These are phyloP conservation scores for Quercus mongolica DNA, from an alignment of 306 rosid genomes.

Conservation along the genomic window DNA sequence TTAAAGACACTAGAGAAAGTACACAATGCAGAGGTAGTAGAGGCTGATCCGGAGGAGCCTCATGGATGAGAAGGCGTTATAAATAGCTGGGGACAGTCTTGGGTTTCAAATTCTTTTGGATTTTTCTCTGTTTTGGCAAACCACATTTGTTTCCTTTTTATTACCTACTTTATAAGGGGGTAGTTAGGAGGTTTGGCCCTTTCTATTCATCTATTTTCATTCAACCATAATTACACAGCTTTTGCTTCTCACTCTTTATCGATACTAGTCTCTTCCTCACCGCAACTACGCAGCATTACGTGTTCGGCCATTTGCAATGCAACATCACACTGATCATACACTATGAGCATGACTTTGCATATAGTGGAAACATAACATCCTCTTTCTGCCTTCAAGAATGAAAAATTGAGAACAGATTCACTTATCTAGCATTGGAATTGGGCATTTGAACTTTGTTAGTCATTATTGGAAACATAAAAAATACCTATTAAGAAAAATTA, in stretches of 20 bases:
- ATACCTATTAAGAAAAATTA: too few relatives aligned
- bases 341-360: too few relatives aligned
- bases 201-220: slow-evolving; percentile 1
- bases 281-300: too few relatives aligned
- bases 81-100: slow-evolving; percentile 76
- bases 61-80: slow-evolving; percentile 38
- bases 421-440: too few relatives aligned
- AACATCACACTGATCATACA: too few relatives aligned
- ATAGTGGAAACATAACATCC: too few relatives aligned
- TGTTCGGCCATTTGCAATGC: too few relatives aligned
- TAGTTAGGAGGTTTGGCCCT: slow-evolving; percentile 32
- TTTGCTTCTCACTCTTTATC: not conserved
- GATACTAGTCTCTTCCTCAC: too few relatives aligned
- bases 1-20: slow-evolving; percentile 36
- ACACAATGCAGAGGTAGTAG: slow-evolving; percentile 47
- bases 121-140: slow-evolving; percentile 54
- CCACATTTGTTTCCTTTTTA: slow-evolving; percentile 45
- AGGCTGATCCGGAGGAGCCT: slow-evolving; percentile 51
- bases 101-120: slow-evolving; percentile 54
- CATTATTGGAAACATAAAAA: too few relatives aligned
- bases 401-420: too few relatives aligned
- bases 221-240: slow-evolving; percentile 21
- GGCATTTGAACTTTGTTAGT: too few relatives aligned
- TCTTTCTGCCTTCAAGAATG: too few relatives aligned
- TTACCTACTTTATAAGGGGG: slow-evolving; percentile 38